Conservation (phyloP, 257 asterid species). For the Salvia splendens region DNA sequence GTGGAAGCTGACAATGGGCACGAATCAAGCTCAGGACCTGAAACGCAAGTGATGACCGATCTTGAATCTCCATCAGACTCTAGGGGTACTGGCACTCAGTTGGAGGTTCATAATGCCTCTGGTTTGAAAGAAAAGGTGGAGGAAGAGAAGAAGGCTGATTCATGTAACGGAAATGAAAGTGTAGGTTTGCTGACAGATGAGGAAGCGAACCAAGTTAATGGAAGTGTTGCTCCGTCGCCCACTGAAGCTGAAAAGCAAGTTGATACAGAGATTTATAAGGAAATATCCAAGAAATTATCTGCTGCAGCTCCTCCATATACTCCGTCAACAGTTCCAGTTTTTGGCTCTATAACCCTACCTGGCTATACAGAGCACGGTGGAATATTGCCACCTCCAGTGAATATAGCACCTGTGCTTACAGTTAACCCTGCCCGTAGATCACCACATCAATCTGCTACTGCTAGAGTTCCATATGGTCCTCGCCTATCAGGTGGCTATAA, state of each 20-base stretch:
- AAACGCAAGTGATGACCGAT: slow-evolving; percentile 36
- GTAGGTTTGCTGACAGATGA: slow-evolving; percentile 35
- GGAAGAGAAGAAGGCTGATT: slow-evolving; percentile 33
- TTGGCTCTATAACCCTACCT: slow-evolving; percentile 57
- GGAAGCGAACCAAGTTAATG: slow-evolving; percentile 39
- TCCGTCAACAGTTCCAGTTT: slow-evolving; percentile 60
- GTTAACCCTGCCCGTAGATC: slow-evolving; percentile 69
- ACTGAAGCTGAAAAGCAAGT: slow-evolving; percentile 54
- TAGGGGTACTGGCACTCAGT: slow-evolving; percentile 27
- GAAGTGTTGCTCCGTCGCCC: slow-evolving; percentile 34
- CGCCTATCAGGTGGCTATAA: slow-evolving; percentile 72
- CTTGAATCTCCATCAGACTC: slow-evolving; percentile 29
- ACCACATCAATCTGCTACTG: slow-evolving; percentile 79
- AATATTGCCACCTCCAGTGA: slow-evolving; percentile 67
- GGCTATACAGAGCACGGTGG: slow-evolving; percentile 72
- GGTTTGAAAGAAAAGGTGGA: slow-evolving; percentile 33
- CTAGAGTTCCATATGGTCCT: slow-evolving; percentile 81
- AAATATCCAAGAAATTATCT: slow-evolving; percentile 66
- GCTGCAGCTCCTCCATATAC: slow-evolving; percentile 87
- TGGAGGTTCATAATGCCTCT: slow-evolving; percentile 40
- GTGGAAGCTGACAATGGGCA: slow-evolving; percentile 28
- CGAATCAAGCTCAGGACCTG: slow-evolving; percentile 33
- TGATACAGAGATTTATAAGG: slow-evolving; percentile 58
- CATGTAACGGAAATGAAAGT: slow-evolving; percentile 30
- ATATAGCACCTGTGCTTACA: slow-evolving; percentile 56